phyloP scores from a whole-genome alignment of 2,329 filamentous ascomycete genomes.

The Colletotrichum cuscutae region DNA sequence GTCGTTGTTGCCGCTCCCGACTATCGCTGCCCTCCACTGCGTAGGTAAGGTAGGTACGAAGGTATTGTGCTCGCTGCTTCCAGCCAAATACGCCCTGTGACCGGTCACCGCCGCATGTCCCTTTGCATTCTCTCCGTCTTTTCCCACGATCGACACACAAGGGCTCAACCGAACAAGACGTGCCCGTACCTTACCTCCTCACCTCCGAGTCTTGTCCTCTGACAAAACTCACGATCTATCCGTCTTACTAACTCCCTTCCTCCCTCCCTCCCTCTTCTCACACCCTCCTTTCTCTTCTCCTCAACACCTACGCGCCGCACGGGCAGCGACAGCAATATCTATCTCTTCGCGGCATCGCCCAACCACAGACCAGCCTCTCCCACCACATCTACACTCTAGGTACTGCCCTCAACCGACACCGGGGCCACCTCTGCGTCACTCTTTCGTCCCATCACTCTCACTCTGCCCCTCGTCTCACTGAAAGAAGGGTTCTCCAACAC shows the following conservation, averaged over 20 bases:
- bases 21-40: background rate
- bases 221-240: conserved; percentile 30
- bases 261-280: background rate
- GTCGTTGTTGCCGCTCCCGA: background rate
- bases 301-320: conserved; percentile 18
- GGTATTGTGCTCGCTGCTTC: conserved; percentile 12
- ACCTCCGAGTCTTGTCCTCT: background rate
- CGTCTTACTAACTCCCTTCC: background rate
- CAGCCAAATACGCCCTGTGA: conserved; percentile 21
- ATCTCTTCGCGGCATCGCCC: background rate
- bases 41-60: background rate
- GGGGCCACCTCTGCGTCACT: conserved; percentile 11
- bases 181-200: background rate
- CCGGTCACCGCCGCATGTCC: conserved; percentile 19
- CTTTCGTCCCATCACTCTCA: conserved; percentile 22
- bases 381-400: conserved; percentile 3
- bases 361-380: conserved; percentile 22
- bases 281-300: background rate
- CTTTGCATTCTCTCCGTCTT: conserved; percentile 4
- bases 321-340: conserved; percentile 9
- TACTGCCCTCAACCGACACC: background rate
- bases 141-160: background rate
- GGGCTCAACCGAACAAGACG: too few relatives aligned
- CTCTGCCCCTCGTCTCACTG: conserved; percentile 13
- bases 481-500: conserved; percentile 22